phyloP scores from a whole-genome alignment of 2,329 filamentous ascomycete genomes.

The Aspergillus sp. region DNA sequence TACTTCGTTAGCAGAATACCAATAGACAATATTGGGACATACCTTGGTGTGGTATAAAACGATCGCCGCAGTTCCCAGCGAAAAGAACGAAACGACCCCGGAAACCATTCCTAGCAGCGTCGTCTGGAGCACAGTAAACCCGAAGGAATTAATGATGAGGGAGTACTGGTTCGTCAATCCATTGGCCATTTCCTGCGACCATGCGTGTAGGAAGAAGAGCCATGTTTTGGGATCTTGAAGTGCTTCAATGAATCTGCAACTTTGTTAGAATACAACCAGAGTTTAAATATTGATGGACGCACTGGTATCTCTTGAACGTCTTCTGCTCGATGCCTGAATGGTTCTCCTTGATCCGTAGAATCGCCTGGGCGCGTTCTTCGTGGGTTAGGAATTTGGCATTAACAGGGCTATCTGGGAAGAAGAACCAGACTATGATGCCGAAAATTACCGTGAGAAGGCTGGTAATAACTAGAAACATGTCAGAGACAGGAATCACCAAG shows the following conservation, averaged over 20 bases:
- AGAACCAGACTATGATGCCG: constrained; percentile 28
- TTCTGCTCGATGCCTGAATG: constrained; percentile 41
- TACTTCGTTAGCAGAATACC: neutral
- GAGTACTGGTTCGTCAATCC: constrained; percentile 45
- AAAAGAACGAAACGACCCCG: constrained; percentile 28
- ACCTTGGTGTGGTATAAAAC: constrained; percentile 30
- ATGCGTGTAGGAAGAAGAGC: constrained; percentile 37
- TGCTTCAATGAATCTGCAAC: constrained; percentile 29
- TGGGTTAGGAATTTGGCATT: constrained; percentile 31
- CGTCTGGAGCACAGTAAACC: constrained; percentile 36
- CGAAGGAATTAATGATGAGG: constrained; percentile 48
- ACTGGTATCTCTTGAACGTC: constrained; percentile 33
- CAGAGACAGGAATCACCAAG: too few species aligned
- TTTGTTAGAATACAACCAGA: neutral
- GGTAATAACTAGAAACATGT: neutral
- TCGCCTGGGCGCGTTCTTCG: constrained; percentile 34
- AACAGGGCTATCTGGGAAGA: constrained; percentile 36
- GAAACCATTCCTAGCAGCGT: constrained; percentile 24
- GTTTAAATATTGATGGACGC: neutral
- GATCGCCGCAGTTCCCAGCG: constrained; percentile 28
- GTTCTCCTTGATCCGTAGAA: constrained; percentile 37
- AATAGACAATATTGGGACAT: neutral
- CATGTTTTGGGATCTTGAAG: constrained; percentile 35
- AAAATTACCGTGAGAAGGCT: constrained; percentile 20
- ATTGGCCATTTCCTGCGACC: constrained; percentile 37